Evolutionary conservation across 208 protist species (phyloP), one percentile per base, ranked within the genome.

Genomic region (Zelonia costaricensis): DNA sequence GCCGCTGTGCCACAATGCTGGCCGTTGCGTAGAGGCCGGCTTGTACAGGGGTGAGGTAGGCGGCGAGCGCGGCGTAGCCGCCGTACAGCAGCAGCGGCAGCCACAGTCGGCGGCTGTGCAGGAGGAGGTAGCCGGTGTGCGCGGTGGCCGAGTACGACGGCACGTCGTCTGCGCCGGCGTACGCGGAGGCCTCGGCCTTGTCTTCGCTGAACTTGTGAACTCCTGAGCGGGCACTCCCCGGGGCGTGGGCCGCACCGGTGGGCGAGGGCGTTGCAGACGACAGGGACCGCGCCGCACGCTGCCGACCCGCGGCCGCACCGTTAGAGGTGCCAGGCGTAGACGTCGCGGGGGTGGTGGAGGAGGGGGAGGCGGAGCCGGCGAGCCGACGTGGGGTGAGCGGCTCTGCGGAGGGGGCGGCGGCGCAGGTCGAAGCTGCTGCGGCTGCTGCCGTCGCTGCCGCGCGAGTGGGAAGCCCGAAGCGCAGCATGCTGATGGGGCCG

Each of bases 41-140:
- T 43, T 72, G 59, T n/a, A 79, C 18, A 6, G 67, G 47, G 0
- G 48, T 57, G 16, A 76, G 35, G 43, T 71, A 48, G 3, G 82
- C 64, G 8, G 64, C 38, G 8, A 75, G 28, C 28, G 64, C 54
- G 44, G 63, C 64, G 67, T 83, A 81, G 27, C 63, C 64, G 12
- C 57, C 55, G 40, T 69, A 69, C 51, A 92, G 64, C 25, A 88
- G 30, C 36, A 76, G 52, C 39, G 86, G 82, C 12, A 92, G 55
- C 77, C 82, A 87, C 31, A 89, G n/a, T 0, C 86, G 82, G 6
- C 86, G 82, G 33, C 79, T 72, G 70, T 92, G 86, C 30, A 88
- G 44, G 35, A 75, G 25, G 15, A 89, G 66, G 64, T 87, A 92
- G 27, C 64, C 74, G 39, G 55, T 82, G 60, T 92, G 82, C 13